Evolutionary conservation across 768 basidiomycete genomes (phyloP).

Genomic region (Strobilomyces echinocephalus): DNA sequence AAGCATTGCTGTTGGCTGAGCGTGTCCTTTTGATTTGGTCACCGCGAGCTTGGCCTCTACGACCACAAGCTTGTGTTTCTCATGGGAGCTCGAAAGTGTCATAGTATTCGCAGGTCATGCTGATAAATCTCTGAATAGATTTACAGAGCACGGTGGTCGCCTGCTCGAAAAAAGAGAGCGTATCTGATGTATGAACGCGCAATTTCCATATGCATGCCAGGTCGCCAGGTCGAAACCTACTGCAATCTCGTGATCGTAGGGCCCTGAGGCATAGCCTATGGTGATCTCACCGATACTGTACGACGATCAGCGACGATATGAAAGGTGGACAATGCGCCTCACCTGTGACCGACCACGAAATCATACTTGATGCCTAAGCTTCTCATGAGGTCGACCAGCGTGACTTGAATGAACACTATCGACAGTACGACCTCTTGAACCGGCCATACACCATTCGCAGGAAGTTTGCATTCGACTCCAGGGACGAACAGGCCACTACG

Average conservation of each 20-base stretch:
- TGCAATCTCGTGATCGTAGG: constrained; percentile 32
- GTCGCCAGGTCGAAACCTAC: constrained; percentile 24
- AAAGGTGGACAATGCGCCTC: background rate
- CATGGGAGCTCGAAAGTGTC: background rate
- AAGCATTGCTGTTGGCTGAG: background rate
- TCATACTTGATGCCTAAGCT: constrained; percentile 31
- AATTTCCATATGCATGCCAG: constrained; percentile 2
- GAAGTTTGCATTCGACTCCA: constrained; percentile 20
- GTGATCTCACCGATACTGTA: constrained; percentile 32
- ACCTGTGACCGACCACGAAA: constrained; percentile 34
- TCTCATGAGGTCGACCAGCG: constrained; percentile 31
- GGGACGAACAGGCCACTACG: constrained; percentile 32
- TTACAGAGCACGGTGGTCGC: background rate
- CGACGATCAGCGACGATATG: constrained; percentile 5
- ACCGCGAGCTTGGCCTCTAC: background rate
- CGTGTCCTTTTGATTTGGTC: background rate
- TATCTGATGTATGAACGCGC: background rate
- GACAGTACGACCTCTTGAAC: constrained; percentile 32
- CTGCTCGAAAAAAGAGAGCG: background rate
- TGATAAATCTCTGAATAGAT: background rate
- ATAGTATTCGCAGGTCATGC: background rate
- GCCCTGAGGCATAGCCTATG: constrained; percentile 35
- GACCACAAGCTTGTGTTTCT: background rate
- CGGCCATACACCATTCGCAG: constrained; percentile 28
- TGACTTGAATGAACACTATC: constrained; percentile 31